Base-by-base conservation (phyloP, 192 early-diverging fungal species). In the Umbelopsis ramanniana region DNA sequence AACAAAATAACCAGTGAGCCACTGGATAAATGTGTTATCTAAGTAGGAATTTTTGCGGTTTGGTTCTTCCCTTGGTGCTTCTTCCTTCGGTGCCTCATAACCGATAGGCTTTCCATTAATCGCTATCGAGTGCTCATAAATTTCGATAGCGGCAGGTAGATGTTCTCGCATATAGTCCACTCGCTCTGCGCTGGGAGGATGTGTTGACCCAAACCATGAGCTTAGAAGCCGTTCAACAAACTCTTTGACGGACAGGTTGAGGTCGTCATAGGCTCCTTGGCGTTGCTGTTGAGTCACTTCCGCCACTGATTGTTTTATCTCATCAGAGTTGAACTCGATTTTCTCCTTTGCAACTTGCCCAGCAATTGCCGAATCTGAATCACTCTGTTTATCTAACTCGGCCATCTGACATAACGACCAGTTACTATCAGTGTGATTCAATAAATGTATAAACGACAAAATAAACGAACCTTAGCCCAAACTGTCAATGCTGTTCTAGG, bases 401-500 rank as follows among this genome's bases (percentile, higher is more conserved):
- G 82, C 74, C 85, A 86, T 85, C 57, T 63, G 33, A 54, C n/a
- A 21, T 50, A 6, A 50, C 6, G 57, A 35, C 14, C 57, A 29
- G 5, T 0, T 1, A 0, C 37, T 5, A 8, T 54, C 22, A 54
- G 53, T 26, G 26, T 22, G 11, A 12, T 43, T 0, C 5, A 26
- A 54, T 7, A 1, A 12, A 14, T 54, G 19, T 6, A 22, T 26
- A 9, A 26, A 6, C 0, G 4, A 10, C 0, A 10, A 14, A 10
- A 11, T 26, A 52, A 22, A 54, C 1, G 14, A 29, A 63, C 57
- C 48, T 73, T 72, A 66, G 81, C 68, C 86, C 86, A 88, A 5
- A 88, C 77, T 46, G 81, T 73, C 8, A 88, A 46, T 0, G 86
- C 81, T 23, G 75, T 75, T 60, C 74, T 79, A 12, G 86, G 86